Evolutionary conservation across 2,329 filamentous ascomycete species (phyloP), one percentile per base, ranked within the genome.

Genomic region (Truncatella angustata): DNA sequence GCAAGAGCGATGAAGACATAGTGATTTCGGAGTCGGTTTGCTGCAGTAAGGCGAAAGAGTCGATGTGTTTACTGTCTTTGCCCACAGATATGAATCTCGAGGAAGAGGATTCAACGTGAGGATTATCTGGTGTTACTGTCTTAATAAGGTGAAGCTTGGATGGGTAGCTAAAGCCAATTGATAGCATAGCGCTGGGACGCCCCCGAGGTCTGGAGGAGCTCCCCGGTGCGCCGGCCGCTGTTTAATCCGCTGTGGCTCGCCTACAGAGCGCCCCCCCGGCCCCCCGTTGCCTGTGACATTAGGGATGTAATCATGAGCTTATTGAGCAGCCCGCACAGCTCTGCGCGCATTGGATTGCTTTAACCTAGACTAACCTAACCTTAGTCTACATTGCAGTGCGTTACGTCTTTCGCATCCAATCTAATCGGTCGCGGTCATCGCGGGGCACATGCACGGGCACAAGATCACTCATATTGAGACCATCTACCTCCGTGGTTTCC

Each of bases 1-100:
- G 78, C 51, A 84, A 70, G 16, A 86, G 73, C 35, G 81, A 77
- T 5, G 75, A 66, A 21, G 64, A 46, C 43, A 46, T 46, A 12
- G 12, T 34, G 26, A 3, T 32, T 16, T 16, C 3, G 24, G 21
- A 24, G 24, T 14, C 21, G 63, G 46, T 61, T 59, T 63, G 66
- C 67, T 9, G 14, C 28, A 32, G 28, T 32, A 9, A 14, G 7
- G 7, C 14, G 7, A 16, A n/a, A n/a, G n/a, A n/a, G n/a, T n/a
- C n/a, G n/a, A n/a, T n/a, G n/a, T n/a, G n/a, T n/a, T n/a, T n/a
- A n/a, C n/a, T n/a, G n/a, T n/a, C n/a, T n/a, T n/a, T n/a, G n/a
- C n/a, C n/a, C n/a, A n/a, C n/a, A n/a, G n/a, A n/a, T n/a, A n/a
- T n/a, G n/a, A n/a, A n/a, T n/a, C n/a, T n/a, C n/a, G n/a, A n/a